Percentiles rank a stretch among this genome's conserved stretches.
phyloP scores from a whole-genome alignment of 2,329 filamentous ascomycete genomes.

The Teratosphaeria pseudoeucalypti region DNA sequence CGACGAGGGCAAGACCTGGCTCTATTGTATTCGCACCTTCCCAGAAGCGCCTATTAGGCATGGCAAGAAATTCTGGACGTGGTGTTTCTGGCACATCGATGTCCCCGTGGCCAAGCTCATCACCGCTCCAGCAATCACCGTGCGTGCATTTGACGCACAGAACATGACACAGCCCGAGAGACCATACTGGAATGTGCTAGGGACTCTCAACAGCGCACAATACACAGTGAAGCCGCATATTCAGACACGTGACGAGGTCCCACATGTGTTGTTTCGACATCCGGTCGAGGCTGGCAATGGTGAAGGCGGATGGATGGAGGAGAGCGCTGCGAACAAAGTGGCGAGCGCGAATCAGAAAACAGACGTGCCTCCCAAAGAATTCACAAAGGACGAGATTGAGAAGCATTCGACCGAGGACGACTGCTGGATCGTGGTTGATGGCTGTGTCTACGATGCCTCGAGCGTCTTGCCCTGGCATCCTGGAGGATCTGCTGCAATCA shows the following conservation, averaged over 20 bases:
- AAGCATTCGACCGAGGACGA: conserved; percentile 40
- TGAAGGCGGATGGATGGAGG: conserved; percentile 43
- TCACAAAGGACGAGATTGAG: conserved; percentile 44
- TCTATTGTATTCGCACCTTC: conserved; percentile 40
- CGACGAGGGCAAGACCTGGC: conserved; percentile 39
- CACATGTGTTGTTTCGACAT: conserved; percentile 36
- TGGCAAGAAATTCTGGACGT: conserved; percentile 46
- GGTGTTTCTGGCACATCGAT: conserved; percentile 44
- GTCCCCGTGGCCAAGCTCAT: conserved; percentile 36
- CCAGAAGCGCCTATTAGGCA: conserved; percentile 41
- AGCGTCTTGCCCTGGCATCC: conserved; percentile 41
- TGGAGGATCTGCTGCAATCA: conserved; percentile 37
- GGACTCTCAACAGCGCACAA: conserved; percentile 48
- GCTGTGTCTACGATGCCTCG: conserved; percentile 43
- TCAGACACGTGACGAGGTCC: conserved; percentile 23
- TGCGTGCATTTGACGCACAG: conserved; percentile 40
- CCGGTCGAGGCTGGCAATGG: conserved; percentile 36
- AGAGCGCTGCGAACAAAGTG: conserved; percentile 36
- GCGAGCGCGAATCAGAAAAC: conserved; percentile 35
- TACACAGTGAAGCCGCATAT: conserved; percentile 36
- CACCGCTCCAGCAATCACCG: conserved; percentile 32
- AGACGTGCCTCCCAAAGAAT: conserved; percentile 39
- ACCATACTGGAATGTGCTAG: conserved; percentile 41
- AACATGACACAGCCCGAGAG: conserved; percentile 42
- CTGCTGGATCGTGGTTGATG: conserved; percentile 45